Percentiles rank a stretch among this genome's conserved stretches.
phyloP scores from a whole-genome alignment of 352 stramenopile species.

The Pythium scleroteichum region DNA sequence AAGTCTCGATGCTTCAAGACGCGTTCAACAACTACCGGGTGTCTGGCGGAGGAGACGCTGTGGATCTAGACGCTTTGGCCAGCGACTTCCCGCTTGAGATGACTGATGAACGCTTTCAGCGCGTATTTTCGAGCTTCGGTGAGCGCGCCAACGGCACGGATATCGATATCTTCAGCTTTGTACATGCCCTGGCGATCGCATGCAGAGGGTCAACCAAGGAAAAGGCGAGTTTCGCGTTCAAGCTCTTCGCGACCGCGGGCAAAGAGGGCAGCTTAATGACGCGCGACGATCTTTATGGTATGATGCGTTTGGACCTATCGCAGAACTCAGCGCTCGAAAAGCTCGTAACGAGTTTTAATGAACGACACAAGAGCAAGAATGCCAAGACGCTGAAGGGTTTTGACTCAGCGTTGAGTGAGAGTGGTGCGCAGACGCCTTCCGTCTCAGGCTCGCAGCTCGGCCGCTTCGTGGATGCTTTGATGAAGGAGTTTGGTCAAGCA shows the following conservation, averaged over 20 bases:
- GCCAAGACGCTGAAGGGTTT: slow-evolving; percentile 29
- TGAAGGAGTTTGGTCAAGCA: slow-evolving; percentile 44
- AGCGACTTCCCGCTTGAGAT: slow-evolving; percentile 86
- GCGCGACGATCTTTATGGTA: slow-evolving; percentile 80
- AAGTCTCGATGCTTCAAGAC: slow-evolving; percentile 79
- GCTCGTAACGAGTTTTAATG: slow-evolving; percentile 63
- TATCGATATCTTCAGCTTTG: slow-evolving; percentile 88
- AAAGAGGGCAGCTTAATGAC: slow-evolving; percentile 56
- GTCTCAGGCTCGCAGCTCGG: slow-evolving; percentile 80
- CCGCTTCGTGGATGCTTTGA: slow-evolving; percentile 75
- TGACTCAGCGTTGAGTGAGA: slow-evolving; percentile 15
- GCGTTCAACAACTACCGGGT: slow-evolving; percentile 84
- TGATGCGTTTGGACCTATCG: slow-evolving; percentile 80
- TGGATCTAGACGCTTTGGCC: slow-evolving; percentile 78
- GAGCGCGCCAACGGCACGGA: slow-evolving; percentile 73
- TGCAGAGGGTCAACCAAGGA: slow-evolving; percentile 71
- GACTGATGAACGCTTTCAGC: slow-evolving; percentile 74
- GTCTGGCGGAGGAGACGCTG: slow-evolving; percentile 58
- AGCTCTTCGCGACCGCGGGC: slow-evolving; percentile 60
- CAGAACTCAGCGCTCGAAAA: slow-evolving; percentile 73
- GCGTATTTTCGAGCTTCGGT: slow-evolving; percentile 80
- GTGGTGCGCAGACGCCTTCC: slow-evolving; percentile 62
- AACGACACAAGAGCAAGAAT: slow-evolving; percentile 51
- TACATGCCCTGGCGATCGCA: slow-evolving; percentile 75
- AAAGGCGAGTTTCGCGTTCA: slow-evolving; percentile 81